Percentiles rank a stretch among this genome's conserved stretches.
phyloP scores from a whole-genome alignment of 1,284 basidiomycete genomes.

The Melampsora abietis-canadensis region DNA sequence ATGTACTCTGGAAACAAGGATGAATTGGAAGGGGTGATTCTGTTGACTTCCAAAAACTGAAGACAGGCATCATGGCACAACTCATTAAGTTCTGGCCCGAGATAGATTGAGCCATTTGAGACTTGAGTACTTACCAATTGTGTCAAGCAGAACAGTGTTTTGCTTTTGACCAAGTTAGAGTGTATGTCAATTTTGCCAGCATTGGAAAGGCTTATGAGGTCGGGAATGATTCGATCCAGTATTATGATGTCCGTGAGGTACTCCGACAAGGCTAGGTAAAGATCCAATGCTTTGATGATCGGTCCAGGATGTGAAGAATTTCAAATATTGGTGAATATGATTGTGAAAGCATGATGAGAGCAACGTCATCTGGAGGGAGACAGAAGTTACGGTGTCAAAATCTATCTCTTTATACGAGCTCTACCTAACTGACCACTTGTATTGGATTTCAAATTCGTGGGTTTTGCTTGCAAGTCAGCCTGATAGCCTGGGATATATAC shows the following conservation, averaged over 20 bases:
- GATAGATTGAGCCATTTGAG: conserved; percentile 9
- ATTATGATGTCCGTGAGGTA: conserved; percentile 92
- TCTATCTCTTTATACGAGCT: neutral
- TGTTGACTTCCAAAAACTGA: conserved; percentile 76
- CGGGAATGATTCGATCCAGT: conserved; percentile 88
- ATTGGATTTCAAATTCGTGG: neutral
- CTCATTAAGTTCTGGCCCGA: neutral
- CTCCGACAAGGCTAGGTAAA: conserved; percentile 76
- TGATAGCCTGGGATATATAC: conserved; percentile 33
- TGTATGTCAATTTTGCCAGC: conserved; percentile 62
- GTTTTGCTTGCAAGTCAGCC: neutral
- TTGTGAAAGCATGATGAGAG: conserved; percentile 73
- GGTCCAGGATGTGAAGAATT: conserved; percentile 83
- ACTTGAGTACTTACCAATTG: conserved; percentile 68
- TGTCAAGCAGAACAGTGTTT: conserved; percentile 74
- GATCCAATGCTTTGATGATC: conserved; percentile 77
- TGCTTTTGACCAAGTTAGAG: conserved; percentile 66
- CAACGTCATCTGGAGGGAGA: conserved; percentile 65
- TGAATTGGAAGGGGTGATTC: conserved; percentile 84
- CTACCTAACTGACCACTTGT: neutral
- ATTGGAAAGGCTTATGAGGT: conserved; percentile 79
- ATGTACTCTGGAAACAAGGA: conserved; percentile 89
- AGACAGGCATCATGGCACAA: neutral
- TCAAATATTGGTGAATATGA: conserved; percentile 84
- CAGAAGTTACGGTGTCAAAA: conserved; percentile 2